A percentile compares a stretch with the other conserved stretches of the same genome.
phyloP scores from a whole-genome alignment of 2,329 filamentous ascomycete species.

The Aspergillus eucalypticola region DNA sequence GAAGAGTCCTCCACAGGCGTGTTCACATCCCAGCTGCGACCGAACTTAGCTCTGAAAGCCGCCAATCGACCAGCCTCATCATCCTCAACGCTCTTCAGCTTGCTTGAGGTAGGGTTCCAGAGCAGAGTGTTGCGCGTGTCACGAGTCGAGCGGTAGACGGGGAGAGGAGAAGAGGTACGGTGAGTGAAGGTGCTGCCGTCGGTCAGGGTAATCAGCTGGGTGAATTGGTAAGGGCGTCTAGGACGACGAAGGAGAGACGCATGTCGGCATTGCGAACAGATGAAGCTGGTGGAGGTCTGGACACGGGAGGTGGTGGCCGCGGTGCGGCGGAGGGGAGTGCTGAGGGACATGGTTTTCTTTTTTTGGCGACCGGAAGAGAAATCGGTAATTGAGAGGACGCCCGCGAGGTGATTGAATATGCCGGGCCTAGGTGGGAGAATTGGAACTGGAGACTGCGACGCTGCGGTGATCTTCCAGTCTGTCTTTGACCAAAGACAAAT shows the following conservation, averaged over 20 bases:
- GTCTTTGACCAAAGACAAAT: slow-evolving; percentile 33
- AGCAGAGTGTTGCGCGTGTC: slow-evolving; percentile 86
- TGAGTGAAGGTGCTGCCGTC: slow-evolving; percentile 77
- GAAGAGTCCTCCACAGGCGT: slow-evolving; percentile 34
- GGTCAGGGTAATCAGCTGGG: slow-evolving; percentile 89
- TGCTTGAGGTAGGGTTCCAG: slow-evolving; percentile 85
- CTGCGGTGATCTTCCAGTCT: slow-evolving; percentile 9
- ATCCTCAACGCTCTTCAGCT: slow-evolving; percentile 83
- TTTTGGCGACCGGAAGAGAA: neutral
- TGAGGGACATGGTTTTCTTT: slow-evolving; percentile 35
- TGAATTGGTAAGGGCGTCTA: slow-evolving; percentile 93
- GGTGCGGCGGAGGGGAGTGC: slow-evolving; percentile 38
- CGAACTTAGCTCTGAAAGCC: slow-evolving; percentile 82
- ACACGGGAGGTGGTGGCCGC: slow-evolving; percentile 28
- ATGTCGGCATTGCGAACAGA: slow-evolving; percentile 67
- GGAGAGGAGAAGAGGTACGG: slow-evolving; percentile 52
- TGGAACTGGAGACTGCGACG: neutral
- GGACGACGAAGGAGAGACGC: slow-evolving; percentile 84
- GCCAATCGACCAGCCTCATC: slow-evolving; percentile 90
- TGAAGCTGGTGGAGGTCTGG: slow-evolving; percentile 40
- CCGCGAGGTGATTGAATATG: neutral
- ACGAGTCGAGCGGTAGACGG: slow-evolving; percentile 66
- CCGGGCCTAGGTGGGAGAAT: slow-evolving; percentile 11
- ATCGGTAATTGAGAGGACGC: neutral
- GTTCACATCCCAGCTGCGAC: slow-evolving; percentile 73